Percentiles rank a stretch among this genome's conserved stretches.
These are phyloP conservation scores for Trichosporon faecale DNA, from an alignment of 1,284 basidiomycete genomes.

Conservation along the genomic window DNA sequence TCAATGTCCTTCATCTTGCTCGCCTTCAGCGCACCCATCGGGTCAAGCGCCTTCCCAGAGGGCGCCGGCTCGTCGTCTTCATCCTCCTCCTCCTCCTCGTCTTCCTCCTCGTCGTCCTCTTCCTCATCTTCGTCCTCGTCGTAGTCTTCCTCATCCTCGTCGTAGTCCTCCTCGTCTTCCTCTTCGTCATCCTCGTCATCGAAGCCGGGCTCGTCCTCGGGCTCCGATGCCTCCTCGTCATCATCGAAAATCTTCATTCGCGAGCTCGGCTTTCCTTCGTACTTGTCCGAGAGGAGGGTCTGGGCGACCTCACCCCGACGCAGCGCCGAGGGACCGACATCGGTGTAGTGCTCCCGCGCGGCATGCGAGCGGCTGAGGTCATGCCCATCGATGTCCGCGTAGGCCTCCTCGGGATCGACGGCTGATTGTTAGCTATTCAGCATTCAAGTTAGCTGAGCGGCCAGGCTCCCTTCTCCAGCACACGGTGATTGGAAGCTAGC, in stretches of 20 bases:
- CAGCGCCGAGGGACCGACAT: conserved; percentile 73
- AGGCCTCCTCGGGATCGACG: conserved; percentile 69
- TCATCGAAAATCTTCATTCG: conserved; percentile 60
- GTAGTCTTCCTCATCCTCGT: conserved; percentile 51
- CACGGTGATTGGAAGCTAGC: too few species aligned
- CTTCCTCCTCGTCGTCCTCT: conserved; percentile 53
- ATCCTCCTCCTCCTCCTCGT: conserved; percentile 51
- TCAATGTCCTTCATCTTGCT: conserved; percentile 52
- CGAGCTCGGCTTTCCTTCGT: conserved; percentile 65
- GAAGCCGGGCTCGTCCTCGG: conserved; percentile 53
- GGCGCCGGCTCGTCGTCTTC: conserved; percentile 39
- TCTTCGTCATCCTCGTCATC: conserved; percentile 60
- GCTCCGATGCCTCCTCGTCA: conserved; percentile 57
- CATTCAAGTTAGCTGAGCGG: not conserved
- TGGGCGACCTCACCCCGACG: conserved; percentile 60
- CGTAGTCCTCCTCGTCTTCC: conserved; percentile 50
- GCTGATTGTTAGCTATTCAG: conserved; percentile 3
- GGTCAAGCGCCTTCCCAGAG: conserved; percentile 43
- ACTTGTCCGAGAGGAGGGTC: conserved; percentile 59
- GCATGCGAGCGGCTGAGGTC: conserved; percentile 31
- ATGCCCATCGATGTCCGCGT: conserved; percentile 47
- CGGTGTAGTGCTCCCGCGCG: conserved; percentile 69
- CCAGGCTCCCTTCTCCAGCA: too few species aligned
- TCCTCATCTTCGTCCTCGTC: conserved; percentile 54
- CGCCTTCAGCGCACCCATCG: conserved; percentile 52